Evolutionary conservation across 306 rosid species (phyloP).

Genomic region (Pyrus bretschneideri): DNA sequence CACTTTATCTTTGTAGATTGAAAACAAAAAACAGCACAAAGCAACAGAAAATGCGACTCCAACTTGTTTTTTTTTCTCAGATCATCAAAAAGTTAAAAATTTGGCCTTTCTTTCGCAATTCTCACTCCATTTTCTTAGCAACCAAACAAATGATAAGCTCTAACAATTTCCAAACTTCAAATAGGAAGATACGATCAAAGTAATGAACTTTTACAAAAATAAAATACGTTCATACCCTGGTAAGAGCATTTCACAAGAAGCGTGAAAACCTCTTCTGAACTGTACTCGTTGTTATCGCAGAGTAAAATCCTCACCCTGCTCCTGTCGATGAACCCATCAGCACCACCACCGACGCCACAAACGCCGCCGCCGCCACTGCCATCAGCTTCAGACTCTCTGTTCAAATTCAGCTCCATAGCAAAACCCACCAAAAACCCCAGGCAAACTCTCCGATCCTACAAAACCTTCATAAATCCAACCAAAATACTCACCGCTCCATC

Average conservation of each 20-base stretch:
- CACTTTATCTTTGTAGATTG: background rate
- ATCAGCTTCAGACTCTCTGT: constrained; percentile 33
- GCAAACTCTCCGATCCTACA: constrained; percentile 15
- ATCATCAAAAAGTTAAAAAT: background rate
- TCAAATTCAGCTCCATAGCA: constrained; percentile 63
- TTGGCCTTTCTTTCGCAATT: background rate
- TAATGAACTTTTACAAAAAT: background rate
- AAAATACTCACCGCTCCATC: background rate
- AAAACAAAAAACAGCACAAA: background rate
- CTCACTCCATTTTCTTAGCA: background rate
- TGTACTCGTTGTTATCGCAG: constrained; percentile 74
- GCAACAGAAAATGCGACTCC: background rate
- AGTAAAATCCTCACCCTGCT: constrained; percentile 91
- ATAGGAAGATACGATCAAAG: background rate
- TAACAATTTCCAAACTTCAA: background rate
- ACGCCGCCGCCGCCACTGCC: constrained; percentile 25
- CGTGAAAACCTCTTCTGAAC: constrained; percentile 66
- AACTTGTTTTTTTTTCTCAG: background rate
- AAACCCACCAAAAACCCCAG: constrained; percentile 1
- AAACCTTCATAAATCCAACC: constrained; percentile 12
- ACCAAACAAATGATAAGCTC: background rate
- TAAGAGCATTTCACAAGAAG: constrained; percentile 87
- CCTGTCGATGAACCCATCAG: constrained; percentile 83
- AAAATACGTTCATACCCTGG: constrained; percentile 44
- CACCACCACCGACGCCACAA: constrained; percentile 24